phyloP scores from a whole-genome alignment of 176 grass and related monocot species.

The Triticum aestivum region DNA sequence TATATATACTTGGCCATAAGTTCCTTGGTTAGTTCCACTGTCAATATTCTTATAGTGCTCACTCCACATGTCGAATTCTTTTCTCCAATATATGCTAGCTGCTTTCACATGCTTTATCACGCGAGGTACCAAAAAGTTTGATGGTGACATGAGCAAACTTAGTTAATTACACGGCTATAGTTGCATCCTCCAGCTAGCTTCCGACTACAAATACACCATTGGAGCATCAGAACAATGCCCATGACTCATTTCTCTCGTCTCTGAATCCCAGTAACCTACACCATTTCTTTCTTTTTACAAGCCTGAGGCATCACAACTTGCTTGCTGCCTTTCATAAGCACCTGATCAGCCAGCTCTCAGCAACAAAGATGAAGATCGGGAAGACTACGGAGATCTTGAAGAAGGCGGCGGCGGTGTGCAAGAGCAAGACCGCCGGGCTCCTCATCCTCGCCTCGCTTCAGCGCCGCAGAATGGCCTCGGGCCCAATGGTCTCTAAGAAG shows the following conservation, averaged over 20 bases:
- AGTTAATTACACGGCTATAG: too few relatives aligned
- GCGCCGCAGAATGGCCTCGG: neutral
- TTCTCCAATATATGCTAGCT: neutral
- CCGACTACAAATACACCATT: neutral
- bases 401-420: neutral
- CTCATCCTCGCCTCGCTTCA: neutral
- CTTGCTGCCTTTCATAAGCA: neutral
- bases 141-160: neutral
- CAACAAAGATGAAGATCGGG: neutral
- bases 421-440: neutral
- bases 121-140: neutral
- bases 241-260: neutral
- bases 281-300: neutral
- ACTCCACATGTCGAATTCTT: neutral
- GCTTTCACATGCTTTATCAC: constrained; percentile 13
- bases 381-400: neutral
- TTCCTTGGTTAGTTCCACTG: neutral
- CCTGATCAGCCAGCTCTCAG: neutral
- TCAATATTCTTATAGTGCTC: too few relatives aligned
- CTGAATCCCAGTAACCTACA: neutral
- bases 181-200: neutral
- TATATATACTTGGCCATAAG: neutral
- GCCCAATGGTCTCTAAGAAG: neutral
- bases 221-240: constrained; percentile 27
- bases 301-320: neutral